Percentiles rank a stretch among this genome's conserved stretches.
phyloP scores from a whole-genome alignment of 2,329 filamentous ascomycete genomes.

The Fusarium begoniae region DNA sequence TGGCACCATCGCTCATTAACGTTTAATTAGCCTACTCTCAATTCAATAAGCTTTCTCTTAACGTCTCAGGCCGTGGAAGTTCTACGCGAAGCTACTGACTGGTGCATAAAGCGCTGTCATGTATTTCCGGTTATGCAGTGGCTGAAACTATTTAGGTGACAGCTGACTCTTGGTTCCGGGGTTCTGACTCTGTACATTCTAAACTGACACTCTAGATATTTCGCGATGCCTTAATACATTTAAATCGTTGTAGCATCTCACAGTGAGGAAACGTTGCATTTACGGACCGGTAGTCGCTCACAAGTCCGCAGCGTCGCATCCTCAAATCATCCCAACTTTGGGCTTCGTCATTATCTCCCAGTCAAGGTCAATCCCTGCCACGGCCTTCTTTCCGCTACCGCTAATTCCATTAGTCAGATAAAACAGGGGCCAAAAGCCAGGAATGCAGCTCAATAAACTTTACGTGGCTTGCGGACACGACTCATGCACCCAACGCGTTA shows the following conservation, averaged over 20 bases:
- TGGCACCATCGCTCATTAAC: neutral
- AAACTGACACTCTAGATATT: neutral
- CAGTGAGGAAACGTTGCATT: neutral
- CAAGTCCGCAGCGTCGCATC: neutral
- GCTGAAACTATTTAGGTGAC: neutral
- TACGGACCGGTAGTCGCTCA: neutral
- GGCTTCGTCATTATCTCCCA: neutral
- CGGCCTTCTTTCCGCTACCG: neutral
- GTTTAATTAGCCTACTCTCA: neutral
- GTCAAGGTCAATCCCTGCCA: neutral
- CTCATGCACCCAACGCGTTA: neutral
- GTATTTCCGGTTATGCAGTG: neutral
- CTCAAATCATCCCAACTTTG: neutral
- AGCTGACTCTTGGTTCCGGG: neutral
- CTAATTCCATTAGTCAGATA: neutral
- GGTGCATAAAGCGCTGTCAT: neutral
- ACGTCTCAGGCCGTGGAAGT: neutral
- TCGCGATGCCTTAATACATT: accelerated
- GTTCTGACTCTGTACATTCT: neutral
- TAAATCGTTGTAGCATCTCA: neutral
- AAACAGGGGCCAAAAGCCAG: neutral
- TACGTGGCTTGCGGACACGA: neutral
- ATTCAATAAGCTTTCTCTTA: neutral
- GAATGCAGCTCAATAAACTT: neutral
- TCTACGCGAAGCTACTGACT: neutral